These are phyloP conservation scores for Colletotrichum eleusines DNA, from an alignment of 2,329 filamentous ascomycete genomes.

Conservation along the genomic window DNA sequence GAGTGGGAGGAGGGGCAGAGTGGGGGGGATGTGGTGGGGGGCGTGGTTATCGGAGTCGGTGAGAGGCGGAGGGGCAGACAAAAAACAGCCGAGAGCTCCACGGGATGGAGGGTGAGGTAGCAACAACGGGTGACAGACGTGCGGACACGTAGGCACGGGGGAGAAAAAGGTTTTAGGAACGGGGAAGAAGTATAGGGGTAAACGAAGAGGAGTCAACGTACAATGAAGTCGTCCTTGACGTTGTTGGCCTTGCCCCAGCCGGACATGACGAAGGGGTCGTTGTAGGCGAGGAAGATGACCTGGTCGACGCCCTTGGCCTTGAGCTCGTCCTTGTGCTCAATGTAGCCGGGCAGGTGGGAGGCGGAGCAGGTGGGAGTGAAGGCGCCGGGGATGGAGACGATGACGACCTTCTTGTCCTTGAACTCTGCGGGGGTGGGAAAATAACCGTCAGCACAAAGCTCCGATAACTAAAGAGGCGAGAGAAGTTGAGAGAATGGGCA, in stretches of 20 bases:
- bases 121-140: neutral
- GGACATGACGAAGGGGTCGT: slow-evolving; percentile 89
- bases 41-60: slow-evolving; percentile 35
- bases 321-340: slow-evolving; percentile 77
- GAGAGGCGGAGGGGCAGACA: slow-evolving; percentile 18
- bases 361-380: slow-evolving; percentile 91
- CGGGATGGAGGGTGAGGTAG: slow-evolving; percentile 16
- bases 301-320: slow-evolving; percentile 85
- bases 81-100: slow-evolving; percentile 14
- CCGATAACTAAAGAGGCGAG: neutral
- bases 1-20: slow-evolving; percentile 28
- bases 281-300: slow-evolving; percentile 84
- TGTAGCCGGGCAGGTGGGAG: slow-evolving; percentile 84
- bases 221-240: slow-evolving; percentile 75
- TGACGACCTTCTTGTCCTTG: slow-evolving; percentile 67
- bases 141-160: neutral
- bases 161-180: too few relatives aligned
- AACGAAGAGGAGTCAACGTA: slow-evolving; percentile 50
- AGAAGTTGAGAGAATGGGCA: too few relatives aligned
- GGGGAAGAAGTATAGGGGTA: too few relatives aligned
- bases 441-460: neutral
- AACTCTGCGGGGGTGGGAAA: slow-evolving; percentile 59
- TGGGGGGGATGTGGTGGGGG: slow-evolving; percentile 21
- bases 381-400: slow-evolving; percentile 73
- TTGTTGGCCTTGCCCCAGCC: slow-evolving; percentile 92